These are phyloP conservation scores for Yamadazyma siamensis DNA, from an alignment of 1,139 yeast species.

Conservation along the genomic window DNA sequence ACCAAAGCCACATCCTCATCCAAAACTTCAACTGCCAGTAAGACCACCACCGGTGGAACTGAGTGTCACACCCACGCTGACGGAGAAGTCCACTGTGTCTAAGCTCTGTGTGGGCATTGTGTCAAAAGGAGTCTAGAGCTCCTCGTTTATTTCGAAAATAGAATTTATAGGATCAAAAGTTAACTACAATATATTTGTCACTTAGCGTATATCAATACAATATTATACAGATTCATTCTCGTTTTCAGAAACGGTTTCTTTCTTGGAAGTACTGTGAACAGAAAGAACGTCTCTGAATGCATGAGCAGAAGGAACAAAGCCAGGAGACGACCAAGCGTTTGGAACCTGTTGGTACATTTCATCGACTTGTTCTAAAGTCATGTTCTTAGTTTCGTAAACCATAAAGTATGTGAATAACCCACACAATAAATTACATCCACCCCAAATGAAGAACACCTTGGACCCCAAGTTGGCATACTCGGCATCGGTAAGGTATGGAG, in stretches of 20 bases:
- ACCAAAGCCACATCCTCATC: constrained; percentile 1
- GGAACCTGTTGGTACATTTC: constrained; percentile 53
- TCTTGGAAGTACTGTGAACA: constrained; percentile 4
- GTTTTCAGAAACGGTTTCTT: constrained; percentile 7
- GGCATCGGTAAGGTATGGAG: constrained; percentile 67
- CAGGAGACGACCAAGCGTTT: constrained; percentile 30
- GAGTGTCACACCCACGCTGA: constrained; percentile 20
- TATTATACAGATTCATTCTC: constrained; percentile 7
- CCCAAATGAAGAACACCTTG: constrained; percentile 55
- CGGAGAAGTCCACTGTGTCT: constrained; percentile 18
- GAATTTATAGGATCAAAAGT: too few relatives aligned
- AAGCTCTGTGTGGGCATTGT: too few relatives aligned
- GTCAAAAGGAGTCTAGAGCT: too few relatives aligned
- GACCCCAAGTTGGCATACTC: constrained; percentile 54
- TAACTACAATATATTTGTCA: too few relatives aligned
- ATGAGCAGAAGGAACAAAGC: constrained; percentile 30
- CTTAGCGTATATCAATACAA: too few relatives aligned
- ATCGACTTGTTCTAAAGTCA: constrained; percentile 65
- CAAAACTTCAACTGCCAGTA: constrained; percentile 1
- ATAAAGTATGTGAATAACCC: constrained; percentile 50
- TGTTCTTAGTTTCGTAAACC: constrained; percentile 65
- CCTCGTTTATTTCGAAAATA: too few relatives aligned
- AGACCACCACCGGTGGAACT: constrained; percentile 4
- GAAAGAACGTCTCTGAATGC: constrained; percentile 22
- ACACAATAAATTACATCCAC: constrained; percentile 62